Evolutionary conservation across 2,329 filamentous ascomycete species (phyloP), one percentile per base, ranked within the genome.

Genomic region (Fusarium kyushuense): DNA sequence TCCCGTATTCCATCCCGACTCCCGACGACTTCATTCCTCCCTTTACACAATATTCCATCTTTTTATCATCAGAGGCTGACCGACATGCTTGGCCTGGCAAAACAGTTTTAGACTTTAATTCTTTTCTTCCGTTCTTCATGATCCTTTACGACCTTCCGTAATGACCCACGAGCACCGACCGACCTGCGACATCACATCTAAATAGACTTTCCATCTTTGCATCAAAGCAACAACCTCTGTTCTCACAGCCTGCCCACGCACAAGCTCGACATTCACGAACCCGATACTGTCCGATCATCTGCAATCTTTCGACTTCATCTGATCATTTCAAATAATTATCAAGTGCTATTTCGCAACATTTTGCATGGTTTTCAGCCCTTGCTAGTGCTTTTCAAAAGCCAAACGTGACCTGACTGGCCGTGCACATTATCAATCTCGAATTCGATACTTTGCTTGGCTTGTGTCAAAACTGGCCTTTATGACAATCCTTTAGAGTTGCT

Each of bases 401-500:
- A 58, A 67, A 60, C 52, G 51, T 70, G 47, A 65, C 55, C 63
- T 70, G 43, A 65, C 55, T 45, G 51, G 54, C 53, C 67, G 67
- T 71, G 67, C 68, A 71, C 65, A 55, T 54, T 43, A 51, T 56
- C 68, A 69, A 63, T 43, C 56, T 70, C 55, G 48, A 55, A 63
- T 57, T 69, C 63, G 40, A 61, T 53, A 63, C 55, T 52, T 61
- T 23, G 54, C 63, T 43, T 43, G 41, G 52, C 54, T 63, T 71
- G 56, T 48, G 52, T 57, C 38, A 52, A 41, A 66, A 59, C 60
- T 71, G 63, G 67, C 59, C 61, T 74, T 65, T 65, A 72, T 74
- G 71, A 74, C 63, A 72, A 63, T 41, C 56, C 47, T 59, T 61
- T 58, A 63, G 71, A 79, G 75, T 71, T 87, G 87, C 85, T 89